Evolutionary conservation across 805 yeast genomes (phyloP), one percentile per base, ranked within the genome.

Genomic region (Pichia pseudocactophila): DNA sequence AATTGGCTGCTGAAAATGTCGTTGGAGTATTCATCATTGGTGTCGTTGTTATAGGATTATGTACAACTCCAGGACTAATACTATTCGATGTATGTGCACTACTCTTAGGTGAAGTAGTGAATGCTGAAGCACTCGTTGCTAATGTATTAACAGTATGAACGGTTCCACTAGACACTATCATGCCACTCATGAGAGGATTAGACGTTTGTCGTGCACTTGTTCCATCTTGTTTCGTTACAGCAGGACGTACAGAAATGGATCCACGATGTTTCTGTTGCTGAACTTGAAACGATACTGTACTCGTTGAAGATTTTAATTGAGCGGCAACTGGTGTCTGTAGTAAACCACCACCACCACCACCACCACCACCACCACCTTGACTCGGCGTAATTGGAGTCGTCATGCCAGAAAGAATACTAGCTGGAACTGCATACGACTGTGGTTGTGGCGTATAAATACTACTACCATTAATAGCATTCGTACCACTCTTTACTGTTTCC

Each of bases 211-310:
- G 57, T 44, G 27, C 54, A 51, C 60, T 58, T 4, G 52, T 41
- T 20, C 62, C 61, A 11, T 28, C 31, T n/a, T 58, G 34, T 36
- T 61, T 61, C 5, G 65, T 60, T 13, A 66, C 62, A 4, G 76
- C 68, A 1, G 80, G 76, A 47, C 72, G 63, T 1, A 76, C 71
- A 36, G 76, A 69, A 40, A 76, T 74, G 2, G 80, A 75, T n/a
- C 78, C 77, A 43, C 82, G 59, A 49, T 76, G 77, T 47, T 70
- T 71, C 30, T 46, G 48, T 19, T 57, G 55, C 7, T 73, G 70
- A 16, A 70, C 72, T 17, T 71, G 72, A 50, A 74, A 74, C 3
- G 77, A 73, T 10, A 74, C 58, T 3, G 63, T 49, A 32, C 64
- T 51, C 17, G 50, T 43, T 3, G 57, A 36, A 17, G 38, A 15